Conservation (phyloP, 306 rosid species). For the Lathyrus sativus region DNA sequence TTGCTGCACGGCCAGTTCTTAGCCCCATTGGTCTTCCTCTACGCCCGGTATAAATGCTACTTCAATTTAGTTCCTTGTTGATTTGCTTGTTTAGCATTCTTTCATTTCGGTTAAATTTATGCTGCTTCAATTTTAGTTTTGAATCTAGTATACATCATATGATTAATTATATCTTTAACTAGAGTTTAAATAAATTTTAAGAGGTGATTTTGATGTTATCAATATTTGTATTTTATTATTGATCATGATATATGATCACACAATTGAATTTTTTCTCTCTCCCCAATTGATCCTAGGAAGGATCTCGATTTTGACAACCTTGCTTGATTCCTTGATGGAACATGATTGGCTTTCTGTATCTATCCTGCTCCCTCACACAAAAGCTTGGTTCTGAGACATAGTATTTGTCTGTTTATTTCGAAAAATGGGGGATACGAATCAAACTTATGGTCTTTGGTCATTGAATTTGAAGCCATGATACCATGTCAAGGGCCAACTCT, state of each 20-base stretch:
- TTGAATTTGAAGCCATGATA: conserved; percentile 26
- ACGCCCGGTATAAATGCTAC: conserved; percentile 64
- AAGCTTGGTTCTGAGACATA: conserved; percentile 23
- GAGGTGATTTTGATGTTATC: neutral
- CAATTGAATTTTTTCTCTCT: conserved; percentile 19
- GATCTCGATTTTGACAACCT: conserved; percentile 24
- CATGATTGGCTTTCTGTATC: conserved; percentile 29
- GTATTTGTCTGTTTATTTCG: conserved; percentile 12
- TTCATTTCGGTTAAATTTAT: conserved; percentile 3
- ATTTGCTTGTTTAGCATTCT: conserved; percentile 1
- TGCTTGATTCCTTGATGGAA: conserved; percentile 24
- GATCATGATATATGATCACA: conserved; percentile 19
- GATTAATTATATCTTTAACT: no score
- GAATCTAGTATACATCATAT: no score
- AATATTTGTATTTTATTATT: neutral
- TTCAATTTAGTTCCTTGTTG: neutral
- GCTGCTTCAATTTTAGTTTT: neutral
- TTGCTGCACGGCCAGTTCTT: conserved; percentile 56
- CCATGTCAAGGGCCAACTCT: conserved; percentile 25
- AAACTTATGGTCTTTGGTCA: conserved; percentile 22
- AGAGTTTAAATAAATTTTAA: neutral
- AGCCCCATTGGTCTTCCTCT: conserved; percentile 79
- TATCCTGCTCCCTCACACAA: conserved; percentile 21
- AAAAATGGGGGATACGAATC: conserved; percentile 14
- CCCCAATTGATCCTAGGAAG: conserved; percentile 31